Percentiles rank a stretch among this genome's conserved stretches.
Conservation (phyloP, 129 eudicot genomes). For the Arctium minus region DNA sequence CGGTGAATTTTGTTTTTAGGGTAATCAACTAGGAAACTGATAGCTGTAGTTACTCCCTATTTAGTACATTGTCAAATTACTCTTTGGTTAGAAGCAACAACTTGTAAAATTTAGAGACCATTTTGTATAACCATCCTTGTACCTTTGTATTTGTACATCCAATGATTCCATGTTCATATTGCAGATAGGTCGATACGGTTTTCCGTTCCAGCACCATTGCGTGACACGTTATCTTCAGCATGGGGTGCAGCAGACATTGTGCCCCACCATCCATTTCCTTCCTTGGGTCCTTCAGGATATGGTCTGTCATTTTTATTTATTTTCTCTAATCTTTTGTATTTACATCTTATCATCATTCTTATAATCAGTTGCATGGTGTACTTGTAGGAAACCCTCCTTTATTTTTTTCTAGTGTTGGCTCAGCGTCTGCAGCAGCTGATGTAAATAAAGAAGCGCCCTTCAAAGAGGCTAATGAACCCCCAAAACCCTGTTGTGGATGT, state of each 20-base stretch:
- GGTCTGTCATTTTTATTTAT: constrained; percentile 32
- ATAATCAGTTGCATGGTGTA: constrained; percentile 10
- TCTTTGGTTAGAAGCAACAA: background rate
- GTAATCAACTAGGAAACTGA: background rate
- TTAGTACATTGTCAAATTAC: background rate
- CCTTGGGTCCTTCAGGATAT: constrained; percentile 24
- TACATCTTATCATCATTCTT: background rate
- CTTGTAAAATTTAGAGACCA: background rate
- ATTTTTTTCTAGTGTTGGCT: constrained; percentile 37
- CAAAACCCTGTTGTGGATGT: constrained; percentile 65
- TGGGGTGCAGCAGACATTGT: constrained; percentile 30
- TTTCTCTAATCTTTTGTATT: background rate
- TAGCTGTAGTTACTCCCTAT: background rate
- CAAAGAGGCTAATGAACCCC: constrained; percentile 33
- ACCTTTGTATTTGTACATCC: constrained; percentile 2
- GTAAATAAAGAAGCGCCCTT: constrained; percentile 36
- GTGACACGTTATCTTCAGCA: constrained; percentile 27
- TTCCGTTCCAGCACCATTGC: constrained; percentile 28
- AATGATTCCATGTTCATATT: constrained; percentile 14
- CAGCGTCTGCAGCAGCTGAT: constrained; percentile 37
- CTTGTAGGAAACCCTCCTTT: constrained; percentile 50
- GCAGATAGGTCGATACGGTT: constrained; percentile 40
- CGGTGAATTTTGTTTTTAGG: background rate
- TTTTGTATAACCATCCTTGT: background rate
- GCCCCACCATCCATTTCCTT: constrained; percentile 23